Conservation (phyloP, 495 filamentous ascomycete species). For the Sordaria brevicollis region DNA sequence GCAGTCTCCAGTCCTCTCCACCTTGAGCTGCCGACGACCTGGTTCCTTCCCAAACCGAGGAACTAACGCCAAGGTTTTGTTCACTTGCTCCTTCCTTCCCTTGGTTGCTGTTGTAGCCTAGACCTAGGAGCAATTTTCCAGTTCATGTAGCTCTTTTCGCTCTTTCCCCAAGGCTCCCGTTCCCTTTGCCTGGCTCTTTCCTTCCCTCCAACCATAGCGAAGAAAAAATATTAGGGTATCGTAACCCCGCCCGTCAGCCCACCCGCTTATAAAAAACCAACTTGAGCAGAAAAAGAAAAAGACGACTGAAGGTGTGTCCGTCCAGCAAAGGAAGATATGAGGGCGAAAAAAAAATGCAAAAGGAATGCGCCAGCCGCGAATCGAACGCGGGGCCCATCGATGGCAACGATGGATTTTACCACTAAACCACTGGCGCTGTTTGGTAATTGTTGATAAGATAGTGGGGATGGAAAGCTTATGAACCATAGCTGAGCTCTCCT, state of each 20-base stretch:
- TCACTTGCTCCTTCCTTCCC: neutral
- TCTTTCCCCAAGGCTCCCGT: neutral
- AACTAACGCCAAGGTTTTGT: neutral
- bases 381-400: constrained; percentile 44
- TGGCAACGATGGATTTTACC: constrained; percentile 46
- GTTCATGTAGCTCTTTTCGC: neutral
- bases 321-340: neutral
- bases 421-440: constrained; percentile 33
- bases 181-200: neutral
- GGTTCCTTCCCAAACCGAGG: neutral
- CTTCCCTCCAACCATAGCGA: neutral
- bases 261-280: neutral
- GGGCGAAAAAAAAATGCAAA: neutral
- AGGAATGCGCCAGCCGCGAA: constrained; percentile 36
- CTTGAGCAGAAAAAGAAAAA: neutral
- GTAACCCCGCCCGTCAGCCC: neutral
- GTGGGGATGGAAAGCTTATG: neutral
- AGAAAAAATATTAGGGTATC: neutral
- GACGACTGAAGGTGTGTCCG: too few relatives aligned
- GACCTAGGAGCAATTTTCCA: neutral
- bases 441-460: neutral
- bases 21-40: neutral
- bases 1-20: neutral
- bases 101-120: neutral
- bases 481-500: neutral